Evolutionary conservation across 2,329 filamentous ascomycete species (phyloP), one percentile per base, ranked within the genome.

Genomic region (Capronia coronata): DNA sequence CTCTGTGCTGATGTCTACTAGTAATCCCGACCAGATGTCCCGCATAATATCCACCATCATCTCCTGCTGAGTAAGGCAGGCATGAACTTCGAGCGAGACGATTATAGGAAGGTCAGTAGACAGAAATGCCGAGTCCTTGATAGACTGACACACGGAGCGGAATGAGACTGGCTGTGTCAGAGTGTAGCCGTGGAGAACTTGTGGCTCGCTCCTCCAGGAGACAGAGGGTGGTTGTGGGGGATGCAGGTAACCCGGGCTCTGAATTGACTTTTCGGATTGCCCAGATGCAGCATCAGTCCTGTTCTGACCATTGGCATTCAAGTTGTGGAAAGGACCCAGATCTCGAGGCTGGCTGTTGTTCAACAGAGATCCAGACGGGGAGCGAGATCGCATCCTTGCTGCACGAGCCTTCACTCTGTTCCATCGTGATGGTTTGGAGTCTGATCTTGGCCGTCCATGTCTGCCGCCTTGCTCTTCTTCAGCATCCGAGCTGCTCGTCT

Each of bases 41-140:
- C 82, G 82, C 85, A 98, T 96, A 56, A 97, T 94, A 48, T 86
- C 79, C 9, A 95, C 90, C 87, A 97, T 96, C 43, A 86, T 77
- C 56, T 88, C 82, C 67, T 98, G 93, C 67, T 97, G 91, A 46
- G 86, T 80, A 1, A 77, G 71, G 53, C 84, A 80, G 11, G 88
- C 84, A 66, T 97, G 91, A 0, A 97, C 87, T 67, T 98, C 93
- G 4, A 97, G 75, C 65, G 89, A 95, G 57, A 97, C 80, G 51
- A 97, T 94, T 32, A 98, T 73, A 0, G 93, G 93, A 16, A 95
- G 73, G 45, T 86, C 78, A 52, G 80, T 90, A 5, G 73, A 77
- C 22, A 79, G 72, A 61, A 97, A 97, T 0, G 88, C 90, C 51
- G 82, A 80, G 49, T 94, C 81, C 32, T 78, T 76, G 54, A 97